Conservation (phyloP, 2,329 filamentous ascomycete genomes). For the Lachnellula occidentalis region DNA sequence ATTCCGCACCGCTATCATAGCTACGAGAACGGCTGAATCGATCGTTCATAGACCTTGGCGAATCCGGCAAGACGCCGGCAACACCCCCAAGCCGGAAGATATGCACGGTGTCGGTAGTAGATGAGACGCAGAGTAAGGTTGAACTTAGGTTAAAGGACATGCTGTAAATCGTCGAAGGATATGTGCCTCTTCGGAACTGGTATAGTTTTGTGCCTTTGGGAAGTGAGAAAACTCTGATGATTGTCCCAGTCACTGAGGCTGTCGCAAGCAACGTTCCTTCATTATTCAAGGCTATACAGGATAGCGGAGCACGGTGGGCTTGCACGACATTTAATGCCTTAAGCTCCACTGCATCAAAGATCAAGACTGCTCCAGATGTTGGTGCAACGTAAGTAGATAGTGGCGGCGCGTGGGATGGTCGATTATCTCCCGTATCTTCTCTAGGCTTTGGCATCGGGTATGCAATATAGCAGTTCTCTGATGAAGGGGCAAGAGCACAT, state of each 20-base stretch:
- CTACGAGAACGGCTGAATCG: conserved; percentile 36
- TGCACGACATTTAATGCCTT: conserved; percentile 95
- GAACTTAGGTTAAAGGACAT: conserved; percentile 98
- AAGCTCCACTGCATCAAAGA: conserved; percentile 84
- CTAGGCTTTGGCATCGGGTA: conserved; percentile 79
- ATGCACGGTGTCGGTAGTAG: conserved; percentile 92
- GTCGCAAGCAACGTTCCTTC: conserved; percentile 90
- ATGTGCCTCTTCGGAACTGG: conserved; percentile 92
- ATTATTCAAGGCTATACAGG: conserved; percentile 84
- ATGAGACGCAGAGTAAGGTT: conserved; percentile 90
- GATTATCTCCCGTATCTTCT: conserved; percentile 49
- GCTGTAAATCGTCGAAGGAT: conserved; percentile 93
- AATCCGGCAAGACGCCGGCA: conserved; percentile 30
- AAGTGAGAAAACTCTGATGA: conserved; percentile 92
- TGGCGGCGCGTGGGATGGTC: conserved; percentile 80
- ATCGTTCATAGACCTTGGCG: conserved; percentile 27
- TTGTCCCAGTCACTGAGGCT: conserved; percentile 94
- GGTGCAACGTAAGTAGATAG: conserved; percentile 71
- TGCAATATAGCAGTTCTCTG: conserved; percentile 91
- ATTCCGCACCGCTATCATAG: conserved; percentile 52
- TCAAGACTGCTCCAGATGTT: conserved; percentile 84
- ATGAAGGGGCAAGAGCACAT: conserved; percentile 87
- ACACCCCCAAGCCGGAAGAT: conserved; percentile 75
- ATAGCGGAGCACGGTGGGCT: conserved; percentile 86
- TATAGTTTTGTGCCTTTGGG: conserved; percentile 89